Evolutionary conservation across 495 filamentous ascomycete genomes (phyloP), one percentile per base, ranked within the genome.

Genomic region (Penicillium robsamsonii): DNA sequence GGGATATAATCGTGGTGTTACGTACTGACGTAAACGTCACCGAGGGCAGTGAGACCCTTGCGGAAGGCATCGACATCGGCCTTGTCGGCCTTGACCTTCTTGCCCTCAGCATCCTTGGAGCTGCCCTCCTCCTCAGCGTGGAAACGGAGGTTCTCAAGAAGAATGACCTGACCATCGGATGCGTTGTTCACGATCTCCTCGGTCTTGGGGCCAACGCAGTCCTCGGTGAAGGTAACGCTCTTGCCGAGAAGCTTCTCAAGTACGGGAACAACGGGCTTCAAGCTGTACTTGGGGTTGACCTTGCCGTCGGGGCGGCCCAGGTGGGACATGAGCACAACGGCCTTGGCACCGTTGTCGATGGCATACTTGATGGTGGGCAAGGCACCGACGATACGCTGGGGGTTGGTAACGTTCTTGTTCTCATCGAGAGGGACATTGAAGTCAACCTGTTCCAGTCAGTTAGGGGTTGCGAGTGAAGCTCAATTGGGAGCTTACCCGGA

Each of bases 331-430:
- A 99, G 83, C 68, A 97, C 80, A 35, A 99, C 91, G 51, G 93
- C 84, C 79, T 96, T 97, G 69, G 95, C 95, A 63, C 89, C 89
- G 78, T 97, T 71, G 63, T 97, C 91, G 69, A 92, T 80, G 72
- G 94, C 95, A 74, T 99, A 92, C 79, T 96, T 96, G 81, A 99
- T 97, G 58, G 94, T 96, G 67, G 95, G 94, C 63, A 97, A 76
- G 67, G 94, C 94, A 70, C 94, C 94, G 70, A 91, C 93, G 65
- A 99, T 97, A 76, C 94, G 93, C 76, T 97, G 95, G 74, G 87
- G 89, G 83, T 97, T 97, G 71, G 94, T 97, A 71, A 97, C 83
- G n/a, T 93, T 91, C 80, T 88, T 88, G 58, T 92, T 78, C 60
- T 79, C 82, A 70, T 97, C 90, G 70, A 97, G 90, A 61, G 94